phyloP scores from a whole-genome alignment of 306 rosid species.

The Sicyos edulis region DNA sequence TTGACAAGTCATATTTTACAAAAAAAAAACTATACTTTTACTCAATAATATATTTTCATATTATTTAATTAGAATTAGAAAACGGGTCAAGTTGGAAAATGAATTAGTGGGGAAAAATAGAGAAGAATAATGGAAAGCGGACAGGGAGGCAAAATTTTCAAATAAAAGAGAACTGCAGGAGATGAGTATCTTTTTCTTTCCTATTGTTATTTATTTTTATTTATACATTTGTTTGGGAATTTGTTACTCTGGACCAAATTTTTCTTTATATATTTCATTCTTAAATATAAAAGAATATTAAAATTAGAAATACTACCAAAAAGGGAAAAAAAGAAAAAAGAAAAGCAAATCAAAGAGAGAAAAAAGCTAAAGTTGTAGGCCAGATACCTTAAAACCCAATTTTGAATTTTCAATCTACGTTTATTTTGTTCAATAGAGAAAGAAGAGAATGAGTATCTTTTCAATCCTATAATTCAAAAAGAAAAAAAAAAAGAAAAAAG shows the following conservation, averaged over 20 bases:
- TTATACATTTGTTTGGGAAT: constrained; percentile 33
- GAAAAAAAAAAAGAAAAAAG: not conserved
- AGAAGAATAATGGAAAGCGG: not conserved
- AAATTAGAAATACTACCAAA: not conserved
- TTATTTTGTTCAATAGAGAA: not conserved
- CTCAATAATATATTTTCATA: not conserved
- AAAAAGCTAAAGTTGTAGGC: constrained; percentile 26
- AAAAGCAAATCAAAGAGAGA: constrained; percentile 22
- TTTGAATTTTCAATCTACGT: not conserved
- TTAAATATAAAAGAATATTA: constrained; percentile 23
- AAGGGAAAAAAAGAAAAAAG: not conserved
- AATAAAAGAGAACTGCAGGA: constrained; percentile 39
- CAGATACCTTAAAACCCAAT: constrained; percentile 5
- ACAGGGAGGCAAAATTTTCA: not conserved
- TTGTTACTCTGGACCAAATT: constrained; percentile 54
- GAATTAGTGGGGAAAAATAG: not conserved
- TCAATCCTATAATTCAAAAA: constrained; percentile 3
- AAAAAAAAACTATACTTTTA: not conserved
- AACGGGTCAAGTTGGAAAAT: not conserved
- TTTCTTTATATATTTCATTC: constrained; percentile 36
- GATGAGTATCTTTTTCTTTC: constrained; percentile 36
- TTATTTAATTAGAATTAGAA: not conserved
- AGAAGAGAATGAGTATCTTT: not conserved
- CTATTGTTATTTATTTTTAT: not conserved
- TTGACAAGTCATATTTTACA: too few species aligned